Evolutionary conservation across 768 basidiomycete species (phyloP).

Genomic region (Sporobolomyces pararoseus): DNA sequence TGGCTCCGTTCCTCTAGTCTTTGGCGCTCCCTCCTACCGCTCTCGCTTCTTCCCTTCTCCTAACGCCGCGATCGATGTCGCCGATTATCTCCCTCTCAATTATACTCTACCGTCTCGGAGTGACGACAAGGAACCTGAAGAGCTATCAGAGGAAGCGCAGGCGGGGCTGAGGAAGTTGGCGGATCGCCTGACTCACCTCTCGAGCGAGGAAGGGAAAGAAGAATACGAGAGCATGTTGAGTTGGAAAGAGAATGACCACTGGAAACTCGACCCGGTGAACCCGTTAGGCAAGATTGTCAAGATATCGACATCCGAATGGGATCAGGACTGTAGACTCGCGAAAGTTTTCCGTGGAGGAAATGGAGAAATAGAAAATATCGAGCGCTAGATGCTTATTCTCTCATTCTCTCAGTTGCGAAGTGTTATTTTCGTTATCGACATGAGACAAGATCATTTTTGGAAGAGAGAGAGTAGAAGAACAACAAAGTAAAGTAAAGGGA

Average conservation of each 20-base stretch:
- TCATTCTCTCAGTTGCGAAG: too few species aligned
- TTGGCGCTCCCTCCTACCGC: constrained; percentile 20
- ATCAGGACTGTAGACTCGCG: constrained; percentile 33
- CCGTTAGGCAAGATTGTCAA: constrained; percentile 34
- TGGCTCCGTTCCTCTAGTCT: constrained; percentile 36
- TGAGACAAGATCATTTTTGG: too few species aligned
- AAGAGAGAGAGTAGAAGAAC: neutral
- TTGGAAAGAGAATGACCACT: constrained; percentile 27
- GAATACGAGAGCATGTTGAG: constrained; percentile 38
- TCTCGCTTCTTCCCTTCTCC: constrained; percentile 20
- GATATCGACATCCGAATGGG: neutral
- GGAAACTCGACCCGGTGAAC: constrained; percentile 7
- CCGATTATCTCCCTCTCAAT: constrained; percentile 23
- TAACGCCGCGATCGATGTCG: constrained; percentile 35
- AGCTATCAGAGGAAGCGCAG: constrained; percentile 14
- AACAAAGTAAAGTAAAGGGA: neutral
- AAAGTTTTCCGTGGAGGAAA: neutral
- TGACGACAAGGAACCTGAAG: neutral
- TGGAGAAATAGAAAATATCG: neutral
- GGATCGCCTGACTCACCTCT: constrained; percentile 19
- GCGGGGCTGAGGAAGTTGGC: constrained; percentile 23
- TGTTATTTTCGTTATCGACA: too few species aligned
- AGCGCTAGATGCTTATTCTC: neutral
- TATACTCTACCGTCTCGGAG: neutral
- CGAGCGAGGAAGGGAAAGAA: constrained; percentile 19